phyloP scores from a whole-genome alignment of 345 rosid genomes.

The Rubroshorea leprosula region DNA sequence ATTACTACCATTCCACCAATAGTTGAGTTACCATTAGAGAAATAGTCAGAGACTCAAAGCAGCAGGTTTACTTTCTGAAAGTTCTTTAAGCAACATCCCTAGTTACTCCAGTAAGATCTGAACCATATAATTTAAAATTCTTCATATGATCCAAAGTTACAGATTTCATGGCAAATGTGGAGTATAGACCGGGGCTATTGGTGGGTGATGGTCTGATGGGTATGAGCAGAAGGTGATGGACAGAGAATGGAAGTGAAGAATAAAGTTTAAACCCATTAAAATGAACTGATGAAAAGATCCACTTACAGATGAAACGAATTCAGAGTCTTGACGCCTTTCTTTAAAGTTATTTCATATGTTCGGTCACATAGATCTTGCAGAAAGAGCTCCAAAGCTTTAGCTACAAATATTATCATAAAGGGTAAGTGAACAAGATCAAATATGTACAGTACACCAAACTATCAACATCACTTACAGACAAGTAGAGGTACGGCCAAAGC shows the following conservation, averaged over 20 bases:
- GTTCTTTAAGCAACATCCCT: too few species aligned
- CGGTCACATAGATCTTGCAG: conserved; percentile 67
- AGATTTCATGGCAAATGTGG: background rate
- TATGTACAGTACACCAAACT: too few species aligned
- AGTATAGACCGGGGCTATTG: background rate
- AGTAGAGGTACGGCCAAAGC: conserved; percentile 81
- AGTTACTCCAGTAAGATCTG: too few species aligned
- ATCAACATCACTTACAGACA: conserved; percentile 46
- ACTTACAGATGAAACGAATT: conserved; percentile 59
- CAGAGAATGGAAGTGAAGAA: background rate
- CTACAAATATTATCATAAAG: conserved; percentile 27
- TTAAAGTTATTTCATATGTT: conserved; percentile 54
- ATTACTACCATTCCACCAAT: background rate
- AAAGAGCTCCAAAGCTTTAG: conserved; percentile 71
- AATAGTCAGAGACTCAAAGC: too few species aligned
- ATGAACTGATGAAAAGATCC: background rate
- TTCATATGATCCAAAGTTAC: background rate
- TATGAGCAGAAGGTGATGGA: background rate
- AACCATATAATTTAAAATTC: background rate
- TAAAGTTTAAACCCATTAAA: background rate
- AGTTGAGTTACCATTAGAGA: too few species aligned
- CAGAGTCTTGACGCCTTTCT: conserved; percentile 52
- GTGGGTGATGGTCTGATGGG: too few species aligned
- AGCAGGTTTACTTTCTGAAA: too few species aligned
- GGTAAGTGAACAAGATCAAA: too few species aligned